Percentiles rank a stretch among this genome's conserved stretches.
Evolutionary conservation across 2,329 filamentous ascomycete genomes (phyloP).

Genomic region (Exophiala sp.): DNA sequence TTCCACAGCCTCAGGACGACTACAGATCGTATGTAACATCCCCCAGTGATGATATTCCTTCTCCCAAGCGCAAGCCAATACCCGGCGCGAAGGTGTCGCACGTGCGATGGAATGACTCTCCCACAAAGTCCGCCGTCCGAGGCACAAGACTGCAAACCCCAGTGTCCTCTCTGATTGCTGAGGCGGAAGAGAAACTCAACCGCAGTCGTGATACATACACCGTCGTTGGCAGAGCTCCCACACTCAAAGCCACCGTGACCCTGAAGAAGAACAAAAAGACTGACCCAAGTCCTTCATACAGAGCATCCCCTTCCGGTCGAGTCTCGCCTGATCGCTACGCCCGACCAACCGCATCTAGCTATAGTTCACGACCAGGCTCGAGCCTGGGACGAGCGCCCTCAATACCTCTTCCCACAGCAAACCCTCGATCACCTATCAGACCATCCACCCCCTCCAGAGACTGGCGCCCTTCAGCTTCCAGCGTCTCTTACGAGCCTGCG

Average conservation of each 20-base stretch:
- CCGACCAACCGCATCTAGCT: slow-evolving; percentile 33
- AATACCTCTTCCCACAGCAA: slow-evolving; percentile 40
- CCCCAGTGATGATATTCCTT: slow-evolving; percentile 11
- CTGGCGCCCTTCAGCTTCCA: slow-evolving; percentile 69
- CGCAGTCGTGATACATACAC: slow-evolving; percentile 15
- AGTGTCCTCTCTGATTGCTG: slow-evolving; percentile 23
- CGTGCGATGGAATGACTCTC: slow-evolving; percentile 22
- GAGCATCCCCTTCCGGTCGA: slow-evolving; percentile 26
- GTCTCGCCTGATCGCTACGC: slow-evolving; percentile 33
- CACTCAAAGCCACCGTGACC: slow-evolving; percentile 28
- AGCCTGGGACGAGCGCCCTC: slow-evolving; percentile 41
- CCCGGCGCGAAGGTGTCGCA: slow-evolving; percentile 15
- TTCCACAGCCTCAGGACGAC: slow-evolving; percentile 41
- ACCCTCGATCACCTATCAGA: slow-evolving; percentile 43
- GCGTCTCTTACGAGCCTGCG: slow-evolving; percentile 74
- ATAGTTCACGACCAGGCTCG: slow-evolving; percentile 40
- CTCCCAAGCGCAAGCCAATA: slow-evolving; percentile 26
- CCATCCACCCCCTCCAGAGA: slow-evolving; percentile 61
- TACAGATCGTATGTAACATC: slow-evolving; percentile 39
- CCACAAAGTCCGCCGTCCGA: slow-evolving; percentile 7
- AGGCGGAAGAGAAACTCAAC: slow-evolving; percentile 20
- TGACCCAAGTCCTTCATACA: slow-evolving; percentile 30
- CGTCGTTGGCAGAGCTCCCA: slow-evolving; percentile 22
- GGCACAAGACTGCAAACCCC: slow-evolving; percentile 20
- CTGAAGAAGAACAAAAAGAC: slow-evolving; percentile 24